A percentile compares a stretch with the other conserved stretches of the same genome.
Evolutionary conservation across 2,329 filamentous ascomycete genomes (phyloP).

Genomic region (Fusarium sp.): DNA sequence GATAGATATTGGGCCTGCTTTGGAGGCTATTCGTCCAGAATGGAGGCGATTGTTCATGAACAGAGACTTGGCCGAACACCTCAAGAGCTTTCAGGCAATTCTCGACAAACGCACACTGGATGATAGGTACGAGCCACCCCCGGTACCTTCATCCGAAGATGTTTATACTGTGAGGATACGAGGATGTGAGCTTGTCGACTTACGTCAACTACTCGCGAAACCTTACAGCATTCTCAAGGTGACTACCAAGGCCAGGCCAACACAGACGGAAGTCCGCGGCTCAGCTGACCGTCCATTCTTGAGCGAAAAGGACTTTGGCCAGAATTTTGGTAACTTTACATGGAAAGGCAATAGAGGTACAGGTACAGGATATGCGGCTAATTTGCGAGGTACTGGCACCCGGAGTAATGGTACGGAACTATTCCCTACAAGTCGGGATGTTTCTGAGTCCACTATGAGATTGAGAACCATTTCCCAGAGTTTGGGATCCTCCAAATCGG

Average conservation of each 20-base stretch:
- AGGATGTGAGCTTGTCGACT: conserved; percentile 33
- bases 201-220: conserved; percentile 33
- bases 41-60: conserved; percentile 43
- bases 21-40: conserved; percentile 42
- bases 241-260: not conserved
- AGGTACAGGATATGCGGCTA: not conserved
- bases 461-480: conserved; percentile 20
- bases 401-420: not conserved
- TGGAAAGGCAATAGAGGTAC: conserved; percentile 6
- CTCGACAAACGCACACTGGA: conserved; percentile 29
- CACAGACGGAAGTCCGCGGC: not conserved
- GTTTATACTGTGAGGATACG: conserved; percentile 29
- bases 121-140: conserved; percentile 26
- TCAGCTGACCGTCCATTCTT: conserved; percentile 21
- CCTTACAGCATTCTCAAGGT: conserved; percentile 12
- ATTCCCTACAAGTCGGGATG: conserved; percentile 12
- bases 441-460: conserved; percentile 7
- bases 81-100: conserved; percentile 34
- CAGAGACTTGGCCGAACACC: conserved; percentile 33
- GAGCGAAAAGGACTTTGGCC: conserved; percentile 11
- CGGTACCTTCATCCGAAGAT: conserved; percentile 29
- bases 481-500: conserved; percentile 29
- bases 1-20: conserved; percentile 38
- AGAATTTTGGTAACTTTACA: not conserved
- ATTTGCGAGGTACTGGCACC: not conserved